phyloP scores from a whole-genome alignment of 164 flowering plant species.

The Platanus orientalis region DNA sequence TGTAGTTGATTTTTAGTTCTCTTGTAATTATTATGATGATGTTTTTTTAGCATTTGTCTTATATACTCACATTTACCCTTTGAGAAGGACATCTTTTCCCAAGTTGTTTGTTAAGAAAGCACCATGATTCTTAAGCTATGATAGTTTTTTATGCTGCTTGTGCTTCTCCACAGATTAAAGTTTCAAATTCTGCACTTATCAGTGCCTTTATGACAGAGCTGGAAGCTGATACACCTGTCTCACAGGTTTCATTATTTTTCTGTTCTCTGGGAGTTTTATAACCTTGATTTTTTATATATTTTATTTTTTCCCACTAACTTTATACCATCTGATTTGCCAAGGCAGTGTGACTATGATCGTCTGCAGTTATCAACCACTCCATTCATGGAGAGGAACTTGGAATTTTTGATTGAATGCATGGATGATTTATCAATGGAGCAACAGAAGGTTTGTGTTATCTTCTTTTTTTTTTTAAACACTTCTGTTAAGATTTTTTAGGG shows the following conservation, averaged over 20 bases:
- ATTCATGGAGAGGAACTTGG: slow-evolving; percentile 83
- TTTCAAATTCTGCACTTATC: slow-evolving; percentile 93
- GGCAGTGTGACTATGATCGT: slow-evolving; percentile 92
- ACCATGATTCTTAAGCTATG: too few relatives aligned
- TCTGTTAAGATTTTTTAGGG: too few relatives aligned
- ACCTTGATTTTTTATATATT: too few relatives aligned
- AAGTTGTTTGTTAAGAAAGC: neutral
- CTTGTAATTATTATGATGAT: too few relatives aligned
- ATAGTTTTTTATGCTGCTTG: slow-evolving; percentile 11
- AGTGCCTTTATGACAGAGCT: slow-evolving; percentile 95
- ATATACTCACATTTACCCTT: too few relatives aligned
- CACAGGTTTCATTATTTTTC: slow-evolving; percentile 47
- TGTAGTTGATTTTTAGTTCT: too few relatives aligned
- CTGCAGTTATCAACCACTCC: slow-evolving; percentile 73
- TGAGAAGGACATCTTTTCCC: neutral
- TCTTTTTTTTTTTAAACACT: too few relatives aligned
- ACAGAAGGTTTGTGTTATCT: slow-evolving; percentile 57
- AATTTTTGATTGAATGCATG: slow-evolving; percentile 94
- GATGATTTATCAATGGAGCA: slow-evolving; percentile 90
- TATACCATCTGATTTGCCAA: slow-evolving; percentile 5
- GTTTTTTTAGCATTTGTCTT: too few relatives aligned
- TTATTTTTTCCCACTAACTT: slow-evolving; percentile 1
- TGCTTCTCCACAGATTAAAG: slow-evolving; percentile 65
- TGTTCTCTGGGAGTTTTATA: neutral
- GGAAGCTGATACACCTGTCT: slow-evolving; percentile 80